These are phyloP conservation scores for Inga oerstediana DNA, from an alignment of 306 rosid genomes.

Conservation along the genomic window DNA sequence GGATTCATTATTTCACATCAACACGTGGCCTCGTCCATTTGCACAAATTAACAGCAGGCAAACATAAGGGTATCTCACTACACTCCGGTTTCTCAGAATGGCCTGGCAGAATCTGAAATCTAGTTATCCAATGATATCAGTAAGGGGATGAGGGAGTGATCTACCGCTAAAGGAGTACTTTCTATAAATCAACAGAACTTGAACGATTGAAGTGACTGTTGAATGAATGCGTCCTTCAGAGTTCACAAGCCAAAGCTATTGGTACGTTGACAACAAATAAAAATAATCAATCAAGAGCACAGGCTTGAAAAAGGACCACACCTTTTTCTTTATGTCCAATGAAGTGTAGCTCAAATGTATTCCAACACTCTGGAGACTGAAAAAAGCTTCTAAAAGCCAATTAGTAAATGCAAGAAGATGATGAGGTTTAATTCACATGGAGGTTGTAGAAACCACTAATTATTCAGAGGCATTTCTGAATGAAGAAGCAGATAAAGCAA, in stretches of 20 bases:
- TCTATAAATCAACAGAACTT: constrained; percentile 11
- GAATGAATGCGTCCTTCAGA: constrained; percentile 15
- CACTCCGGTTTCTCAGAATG: background rate
- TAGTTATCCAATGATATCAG: constrained; percentile 4
- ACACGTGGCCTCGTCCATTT: constrained; percentile 11
- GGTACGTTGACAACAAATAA: background rate
- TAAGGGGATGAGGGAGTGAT: constrained; percentile 2
- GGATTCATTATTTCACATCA: constrained; percentile 8
- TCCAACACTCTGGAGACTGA: background rate
- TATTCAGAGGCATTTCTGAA: background rate
- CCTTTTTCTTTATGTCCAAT: background rate
- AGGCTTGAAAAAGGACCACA: background rate
- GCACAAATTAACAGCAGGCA: background rate
- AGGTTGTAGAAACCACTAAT: constrained; percentile 41
- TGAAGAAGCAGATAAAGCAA: constrained; percentile 32
- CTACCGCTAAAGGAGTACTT: background rate
- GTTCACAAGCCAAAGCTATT: background rate
- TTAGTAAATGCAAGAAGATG: constrained; percentile 23
- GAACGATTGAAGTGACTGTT: constrained; percentile 19
- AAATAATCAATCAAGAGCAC: background rate
- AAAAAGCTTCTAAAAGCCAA: constrained; percentile 22
- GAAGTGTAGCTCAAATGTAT: constrained; percentile 15
- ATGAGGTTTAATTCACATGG: constrained; percentile 20
- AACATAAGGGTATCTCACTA: background rate
- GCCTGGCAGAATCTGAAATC: background rate